These are phyloP conservation scores for Rhizopus delemar DNA, from an alignment of 371 early-diverging fungal species.

Conservation along the genomic window DNA sequence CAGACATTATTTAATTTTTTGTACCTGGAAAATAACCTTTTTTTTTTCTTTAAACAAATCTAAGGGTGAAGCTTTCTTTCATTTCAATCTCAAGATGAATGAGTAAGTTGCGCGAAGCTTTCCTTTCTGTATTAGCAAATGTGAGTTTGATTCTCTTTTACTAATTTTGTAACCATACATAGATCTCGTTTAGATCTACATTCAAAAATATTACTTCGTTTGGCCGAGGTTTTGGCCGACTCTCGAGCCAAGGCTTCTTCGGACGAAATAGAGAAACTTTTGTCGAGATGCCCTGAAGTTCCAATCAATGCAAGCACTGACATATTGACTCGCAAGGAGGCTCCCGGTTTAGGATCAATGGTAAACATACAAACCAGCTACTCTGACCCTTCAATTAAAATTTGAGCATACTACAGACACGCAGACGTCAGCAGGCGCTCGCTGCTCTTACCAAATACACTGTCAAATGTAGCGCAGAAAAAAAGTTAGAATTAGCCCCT, in stretches of 20 bases:
- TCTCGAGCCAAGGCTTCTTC: conserved; percentile 43
- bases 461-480: conserved; percentile 31
- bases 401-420: conserved; percentile 33
- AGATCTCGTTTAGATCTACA: conserved; percentile 47
- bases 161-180: conserved; percentile 4
- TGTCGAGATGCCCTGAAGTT: conserved; percentile 40
- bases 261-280: conserved; percentile 38
- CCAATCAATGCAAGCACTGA: conserved; percentile 33
- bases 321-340: conserved; percentile 19
- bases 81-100: conserved; percentile 4
- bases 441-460: conserved; percentile 49
- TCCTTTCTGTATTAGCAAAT: too few relatives aligned
- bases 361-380: conserved; percentile 10
- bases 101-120: conserved; percentile 5
- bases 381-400: too few relatives aligned
- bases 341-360: conserved; percentile 26
- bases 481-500: conserved; percentile 30
- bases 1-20: conserved; percentile 1
- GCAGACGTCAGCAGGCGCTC: conserved; percentile 49
- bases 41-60: neutral
- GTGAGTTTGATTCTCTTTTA: neutral
- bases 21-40: neutral
- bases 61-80: neutral
- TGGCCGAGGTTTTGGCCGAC: conserved; percentile 60
- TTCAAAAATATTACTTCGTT: conserved; percentile 62